Evolutionary conservation across 257 asterid genomes (phyloP).

Genomic region (Solanum megistacrolobum): DNA sequence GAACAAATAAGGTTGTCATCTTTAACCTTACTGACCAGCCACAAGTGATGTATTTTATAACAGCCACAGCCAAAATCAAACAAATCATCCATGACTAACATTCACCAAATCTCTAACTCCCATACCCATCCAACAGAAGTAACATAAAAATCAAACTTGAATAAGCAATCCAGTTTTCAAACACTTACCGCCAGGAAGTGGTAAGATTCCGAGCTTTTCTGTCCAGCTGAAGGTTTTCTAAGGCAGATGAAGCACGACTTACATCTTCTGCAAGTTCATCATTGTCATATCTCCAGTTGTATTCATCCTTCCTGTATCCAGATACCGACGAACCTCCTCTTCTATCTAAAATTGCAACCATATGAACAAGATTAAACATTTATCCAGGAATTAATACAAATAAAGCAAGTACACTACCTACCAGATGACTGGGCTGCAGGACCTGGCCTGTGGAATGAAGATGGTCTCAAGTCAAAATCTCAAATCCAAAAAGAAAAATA

Average conservation of each 20-base stretch:
- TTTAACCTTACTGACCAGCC: background rate
- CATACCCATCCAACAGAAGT: background rate
- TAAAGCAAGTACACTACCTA: constrained; percentile 23
- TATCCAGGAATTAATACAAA: background rate
- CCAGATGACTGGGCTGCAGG: constrained; percentile 78
- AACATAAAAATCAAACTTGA: background rate
- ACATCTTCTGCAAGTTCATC: constrained; percentile 76
- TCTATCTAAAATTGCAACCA: constrained; percentile 43
- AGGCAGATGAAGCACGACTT: constrained; percentile 69
- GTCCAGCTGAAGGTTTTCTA: constrained; percentile 93
- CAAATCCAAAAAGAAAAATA: background rate
- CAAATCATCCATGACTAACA: background rate
- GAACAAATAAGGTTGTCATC: background rate
- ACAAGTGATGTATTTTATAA: background rate
- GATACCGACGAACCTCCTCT: constrained; percentile 81
- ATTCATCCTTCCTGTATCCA: constrained; percentile 87
- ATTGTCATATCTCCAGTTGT: constrained; percentile 72
- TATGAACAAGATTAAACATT: background rate
- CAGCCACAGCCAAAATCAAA: background rate
- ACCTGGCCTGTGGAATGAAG: constrained; percentile 42
- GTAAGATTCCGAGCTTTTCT: constrained; percentile 81
- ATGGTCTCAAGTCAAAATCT: constrained; percentile 5
- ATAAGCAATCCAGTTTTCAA: background rate
- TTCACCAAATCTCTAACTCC: background rate
- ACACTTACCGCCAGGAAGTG: constrained; percentile 82